Evolutionary conservation across 2,329 filamentous ascomycete genomes (phyloP).

Genomic region (Beauveria scarabaeidicola): DNA sequence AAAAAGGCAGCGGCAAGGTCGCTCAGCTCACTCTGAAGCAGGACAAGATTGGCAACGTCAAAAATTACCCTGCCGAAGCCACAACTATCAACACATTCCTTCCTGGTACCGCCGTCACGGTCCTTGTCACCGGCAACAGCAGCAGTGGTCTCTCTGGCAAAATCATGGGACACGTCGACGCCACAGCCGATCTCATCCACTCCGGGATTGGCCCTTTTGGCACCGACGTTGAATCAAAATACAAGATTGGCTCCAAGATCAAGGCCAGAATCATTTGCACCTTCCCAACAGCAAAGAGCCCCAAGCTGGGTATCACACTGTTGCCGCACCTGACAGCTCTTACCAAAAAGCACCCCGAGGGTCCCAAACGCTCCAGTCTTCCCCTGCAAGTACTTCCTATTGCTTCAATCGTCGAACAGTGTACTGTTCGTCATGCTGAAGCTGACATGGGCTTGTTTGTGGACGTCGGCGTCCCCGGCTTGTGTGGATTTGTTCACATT

Average conservation of each 20-base stretch:
- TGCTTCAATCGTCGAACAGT: constrained; percentile 68
- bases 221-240: constrained; percentile 64
- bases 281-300: constrained; percentile 68
- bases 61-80: constrained; percentile 61
- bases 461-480: constrained; percentile 52
- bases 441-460: constrained; percentile 74
- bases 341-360: constrained; percentile 31
- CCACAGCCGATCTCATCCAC: constrained; percentile 84
- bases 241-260: constrained; percentile 74
- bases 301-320: constrained; percentile 80
- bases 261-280: constrained; percentile 84
- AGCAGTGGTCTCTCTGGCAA: constrained; percentile 75
- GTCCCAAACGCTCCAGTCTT: constrained; percentile 29
- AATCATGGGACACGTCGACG: constrained; percentile 83
- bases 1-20: constrained; percentile 67
- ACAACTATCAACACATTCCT: constrained; percentile 85
- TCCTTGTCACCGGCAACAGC: constrained; percentile 70
- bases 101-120: constrained; percentile 81
- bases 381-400: constrained; percentile 56
- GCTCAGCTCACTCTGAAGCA: constrained; percentile 74
- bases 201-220: constrained; percentile 66
- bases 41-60: constrained; percentile 57
- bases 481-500: constrained; percentile 88
- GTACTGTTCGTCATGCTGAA: constrained; percentile 73
- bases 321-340: constrained; percentile 75